Base-by-base conservation (phyloP, 768 basidiomycete genomes). In the Leccinum imitatum region DNA sequence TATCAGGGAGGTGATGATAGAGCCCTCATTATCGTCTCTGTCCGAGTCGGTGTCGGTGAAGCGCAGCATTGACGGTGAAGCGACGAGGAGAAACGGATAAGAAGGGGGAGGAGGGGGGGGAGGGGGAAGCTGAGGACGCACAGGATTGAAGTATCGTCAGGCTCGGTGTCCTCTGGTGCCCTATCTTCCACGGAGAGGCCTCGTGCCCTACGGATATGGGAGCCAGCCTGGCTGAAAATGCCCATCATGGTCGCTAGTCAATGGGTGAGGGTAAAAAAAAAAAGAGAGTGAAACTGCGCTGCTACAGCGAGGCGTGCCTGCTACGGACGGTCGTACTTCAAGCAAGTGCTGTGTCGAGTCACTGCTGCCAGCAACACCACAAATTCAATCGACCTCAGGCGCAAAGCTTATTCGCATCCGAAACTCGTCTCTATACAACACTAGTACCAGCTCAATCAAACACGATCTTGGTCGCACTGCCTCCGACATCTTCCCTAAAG, bases 1-100 rank as follows among this genome's bases (percentile, higher is more conserved):
- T 69, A 97, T 96, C 66, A 97, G 76, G 13, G 88, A 87, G 61
- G 85, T 73, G 72, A 97, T 90, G 66, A 98, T 84, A 50, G 93
- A 96, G 54, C 95, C 95, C 72, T 98, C 91, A 75, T 95, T 82
- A 74, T 95, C 93, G 76, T 96, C 93, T 75, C 92, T 93, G 46
- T 79, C 68, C 59, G 62, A 68, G 72, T 79, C 69, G 73, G 75
- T 11, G 64, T 73, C 65, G 25, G 66, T 63, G 61, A 64, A 70
- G 57, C 67, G 68, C 76, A 78, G 75, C 61, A 57, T 51, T 37
- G 53, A 30, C 14, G 54, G 46, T 19, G 53, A 39, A 46, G 57
- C 25, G 59, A 57, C 30, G 58, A 53, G 62, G 50, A 25, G 56
- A 59, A 11, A 54, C 19, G 53, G 47, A 56, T 50, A 44, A 60